These are phyloP conservation scores for Erysimum pusillum DNA, from an alignment of 441 rosid genomes.

Conservation along the genomic window DNA sequence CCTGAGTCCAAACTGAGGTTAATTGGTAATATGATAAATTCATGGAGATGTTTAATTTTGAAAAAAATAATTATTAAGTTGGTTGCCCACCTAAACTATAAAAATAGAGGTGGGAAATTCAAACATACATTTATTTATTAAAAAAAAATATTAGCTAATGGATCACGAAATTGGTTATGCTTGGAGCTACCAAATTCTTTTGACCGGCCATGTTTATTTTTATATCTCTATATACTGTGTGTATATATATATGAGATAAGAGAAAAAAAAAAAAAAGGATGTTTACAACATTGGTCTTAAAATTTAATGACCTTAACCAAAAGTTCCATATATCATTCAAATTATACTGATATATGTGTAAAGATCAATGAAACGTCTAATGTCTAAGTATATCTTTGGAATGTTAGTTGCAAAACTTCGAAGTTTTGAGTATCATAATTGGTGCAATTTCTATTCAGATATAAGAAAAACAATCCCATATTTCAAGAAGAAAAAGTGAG, in stretches of 20 bases:
- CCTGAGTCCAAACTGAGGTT: neutral
- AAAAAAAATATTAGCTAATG: neutral
- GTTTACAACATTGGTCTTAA: conserved; percentile 10
- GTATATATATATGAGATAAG: neutral
- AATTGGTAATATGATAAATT: neutral
- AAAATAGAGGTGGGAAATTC: neutral
- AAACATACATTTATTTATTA: neutral
- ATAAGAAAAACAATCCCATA: neutral
- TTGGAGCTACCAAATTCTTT: conserved; percentile 5
- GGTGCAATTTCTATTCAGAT: conserved; percentile 12
- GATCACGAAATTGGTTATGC: neutral
- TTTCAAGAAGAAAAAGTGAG: conserved; percentile 38
- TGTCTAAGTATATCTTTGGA: conserved; percentile 2
- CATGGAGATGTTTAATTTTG: too few species aligned
- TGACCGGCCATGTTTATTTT: neutral
- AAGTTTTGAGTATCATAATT: too few species aligned
- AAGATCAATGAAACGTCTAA: conserved; percentile 7
- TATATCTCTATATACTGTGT: too few species aligned
- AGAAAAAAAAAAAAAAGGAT: neutral
- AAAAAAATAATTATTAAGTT: neutral
- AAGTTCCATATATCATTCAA: conserved; percentile 15
- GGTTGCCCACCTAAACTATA: neutral
- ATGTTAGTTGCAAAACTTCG: neutral
- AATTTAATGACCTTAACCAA: neutral
- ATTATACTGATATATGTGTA: conserved; percentile 2